Evolutionary conservation across 2,329 filamentous ascomycete species (phyloP).

Genomic region (Trichoderma cornu-damae): DNA sequence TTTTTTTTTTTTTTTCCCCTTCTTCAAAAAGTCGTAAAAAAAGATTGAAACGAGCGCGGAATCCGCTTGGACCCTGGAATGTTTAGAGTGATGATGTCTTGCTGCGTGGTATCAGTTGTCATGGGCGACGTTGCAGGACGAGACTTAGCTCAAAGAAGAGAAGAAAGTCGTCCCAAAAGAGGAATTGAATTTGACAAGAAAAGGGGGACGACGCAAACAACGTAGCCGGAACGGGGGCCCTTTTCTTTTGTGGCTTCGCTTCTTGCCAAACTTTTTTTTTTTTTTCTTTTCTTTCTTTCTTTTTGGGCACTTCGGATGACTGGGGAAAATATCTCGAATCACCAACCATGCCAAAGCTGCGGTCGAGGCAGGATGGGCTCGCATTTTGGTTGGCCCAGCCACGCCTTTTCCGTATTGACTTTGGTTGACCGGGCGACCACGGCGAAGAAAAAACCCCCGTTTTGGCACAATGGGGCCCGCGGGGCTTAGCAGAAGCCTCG

Average conservation of each 20-base stretch:
- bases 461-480: conserved; percentile 19
- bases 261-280: neutral
- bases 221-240: neutral
- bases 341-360: conserved; percentile 16
- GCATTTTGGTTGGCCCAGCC: conserved; percentile 30
- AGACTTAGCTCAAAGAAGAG: conserved; percentile 18
- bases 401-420: conserved; percentile 31
- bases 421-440: conserved; percentile 27
- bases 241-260: conserved; percentile 3
- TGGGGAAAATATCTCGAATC: conserved; percentile 4
- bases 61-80: conserved; percentile 15
- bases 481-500: neutral
- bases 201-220: conserved; percentile 1
- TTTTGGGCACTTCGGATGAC: too few relatives aligned
- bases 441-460: too few relatives aligned
- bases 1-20: neutral
- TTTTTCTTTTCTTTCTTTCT: neutral
- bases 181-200: conserved; percentile 2
- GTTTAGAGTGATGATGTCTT: conserved; percentile 14
- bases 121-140: conserved; percentile 15
- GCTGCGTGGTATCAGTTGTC: conserved; percentile 16
- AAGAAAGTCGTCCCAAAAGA: conserved; percentile 4
- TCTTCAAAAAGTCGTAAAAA: neutral
- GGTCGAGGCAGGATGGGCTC: conserved; percentile 14
- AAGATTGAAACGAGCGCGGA: neutral